Conservation (phyloP, 768 basidiomycete species). For the Amanita fuliginea region DNA sequence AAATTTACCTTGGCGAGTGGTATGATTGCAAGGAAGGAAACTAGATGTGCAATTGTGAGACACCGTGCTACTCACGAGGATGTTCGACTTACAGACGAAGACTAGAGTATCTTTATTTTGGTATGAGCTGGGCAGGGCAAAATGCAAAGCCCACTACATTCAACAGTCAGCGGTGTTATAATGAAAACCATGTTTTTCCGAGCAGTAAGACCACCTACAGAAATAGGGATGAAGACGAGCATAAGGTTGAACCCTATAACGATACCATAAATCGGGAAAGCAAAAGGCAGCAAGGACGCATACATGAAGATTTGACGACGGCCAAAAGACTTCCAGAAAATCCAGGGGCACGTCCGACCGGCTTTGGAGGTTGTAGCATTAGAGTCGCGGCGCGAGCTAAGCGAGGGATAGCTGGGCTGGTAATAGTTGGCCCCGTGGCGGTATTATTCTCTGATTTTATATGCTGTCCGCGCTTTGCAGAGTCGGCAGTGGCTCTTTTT, state of each 20-base stretch:
- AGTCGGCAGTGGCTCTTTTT: background rate
- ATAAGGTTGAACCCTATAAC: conserved; percentile 51
- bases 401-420: background rate
- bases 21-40: conserved; percentile 73
- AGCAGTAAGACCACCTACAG: background rate
- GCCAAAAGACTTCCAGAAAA: background rate
- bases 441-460: background rate
- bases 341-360: conserved; percentile 3
- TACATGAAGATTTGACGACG: conserved; percentile 4
- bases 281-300: background rate
- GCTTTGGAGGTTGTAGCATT: conserved; percentile 1
- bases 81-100: conserved; percentile 52
- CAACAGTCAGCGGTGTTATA: background rate
- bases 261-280: background rate
- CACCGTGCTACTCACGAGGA: background rate
- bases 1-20: conserved; percentile 63
- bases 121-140: conserved; percentile 28
- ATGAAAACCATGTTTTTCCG: too few relatives aligned
- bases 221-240: conserved; percentile 5
- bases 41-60: conserved; percentile 20
- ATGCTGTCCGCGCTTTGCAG: background rate
- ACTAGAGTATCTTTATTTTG: conserved; percentile 43
- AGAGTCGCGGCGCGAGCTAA: background rate
- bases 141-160: conserved; percentile 63
- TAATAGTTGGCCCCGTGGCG: background rate